Evolutionary conservation across 768 basidiomycete genomes (phyloP), one percentile per base, ranked within the genome.

Genomic region (Naganishia antarctica): DNA sequence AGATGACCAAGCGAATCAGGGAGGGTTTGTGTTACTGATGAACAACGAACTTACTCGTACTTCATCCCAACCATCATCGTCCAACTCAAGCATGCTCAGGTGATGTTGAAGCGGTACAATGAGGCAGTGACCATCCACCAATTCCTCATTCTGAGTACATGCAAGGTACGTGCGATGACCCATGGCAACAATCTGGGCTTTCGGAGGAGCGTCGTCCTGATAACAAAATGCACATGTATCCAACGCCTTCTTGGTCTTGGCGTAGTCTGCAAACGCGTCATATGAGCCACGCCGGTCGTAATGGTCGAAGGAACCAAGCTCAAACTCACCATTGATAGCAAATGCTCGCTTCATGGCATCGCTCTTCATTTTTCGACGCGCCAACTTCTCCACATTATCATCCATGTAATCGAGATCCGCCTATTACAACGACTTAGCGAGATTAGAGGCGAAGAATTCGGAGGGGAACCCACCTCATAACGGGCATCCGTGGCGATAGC

Each of bases 41-140:
- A 50, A 8, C 21, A 25, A 18, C n/a, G 18, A 11, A 71, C 87
- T 61, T 72, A 94, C 94, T 79, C 83, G 83, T 64, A 91, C 86
- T 83, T 98, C 94, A 67, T 98, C 94, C 94, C 94, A 99, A 25
- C 93, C 88, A 71, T 99, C 94, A 67, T 98, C 92, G 68, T 99
- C 94, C 29, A 85, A 89, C 77, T 98, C 94, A 3, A 99, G 81
- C 82, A 87, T 89, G 46, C 85, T 86, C 48, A 98, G 78, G 75
- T 92, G 87, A 74, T 99, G 96, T 69, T 97, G 90, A 15, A 96
- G 88, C 5, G 96, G 96, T 6, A 97, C 90, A 68, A 99, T 98
- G 28, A 92, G 80, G 73, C 91, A 94, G 73, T 99, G 96, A 0
- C 94, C 93, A 1, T 84, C 82, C 0, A 91, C 83, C n/a, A 99